Percentiles rank a stretch among this genome's conserved stretches.
These are phyloP conservation scores for Angomonas ambiguus DNA, from an alignment of 208 protist species.

Conservation along the genomic window DNA sequence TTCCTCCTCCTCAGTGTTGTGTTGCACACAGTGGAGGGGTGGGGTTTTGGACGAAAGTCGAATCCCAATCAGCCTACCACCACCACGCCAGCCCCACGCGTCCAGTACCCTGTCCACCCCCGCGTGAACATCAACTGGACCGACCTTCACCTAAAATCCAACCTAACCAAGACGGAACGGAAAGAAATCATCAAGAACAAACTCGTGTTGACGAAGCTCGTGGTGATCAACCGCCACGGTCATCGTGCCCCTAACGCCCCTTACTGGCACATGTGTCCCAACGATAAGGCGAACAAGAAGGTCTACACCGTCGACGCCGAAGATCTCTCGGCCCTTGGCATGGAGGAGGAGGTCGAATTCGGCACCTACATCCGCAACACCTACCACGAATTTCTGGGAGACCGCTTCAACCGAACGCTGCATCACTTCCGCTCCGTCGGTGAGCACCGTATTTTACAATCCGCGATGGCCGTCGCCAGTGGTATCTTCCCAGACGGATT, in stretches of 20 bases:
- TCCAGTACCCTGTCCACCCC: slow-evolving; percentile 26
- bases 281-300: slow-evolving; percentile 38
- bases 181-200: slow-evolving; percentile 28
- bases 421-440: slow-evolving; percentile 82
- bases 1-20: neutral
- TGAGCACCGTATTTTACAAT: slow-evolving; percentile 83
- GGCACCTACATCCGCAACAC: slow-evolving; percentile 52
- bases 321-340: slow-evolving; percentile 67
- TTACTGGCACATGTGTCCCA: slow-evolving; percentile 72
- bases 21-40: neutral
- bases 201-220: slow-evolving; percentile 66
- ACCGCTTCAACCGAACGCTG: slow-evolving; percentile 64
- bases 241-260: slow-evolving; percentile 75
- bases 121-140: slow-evolving; percentile 65
- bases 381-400: slow-evolving; percentile 57
- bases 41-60: neutral
- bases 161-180: slow-evolving; percentile 30
- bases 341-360: slow-evolving; percentile 80
- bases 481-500: slow-evolving; percentile 78
- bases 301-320: slow-evolving; percentile 60
- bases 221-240: slow-evolving; percentile 77
- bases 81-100: neutral
- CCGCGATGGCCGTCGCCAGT: slow-evolving; percentile 65
- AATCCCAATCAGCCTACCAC: neutral
- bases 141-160: slow-evolving; percentile 20